phyloP scores from a whole-genome alignment of 257 asterid species.

The Agastache rugosa region DNA sequence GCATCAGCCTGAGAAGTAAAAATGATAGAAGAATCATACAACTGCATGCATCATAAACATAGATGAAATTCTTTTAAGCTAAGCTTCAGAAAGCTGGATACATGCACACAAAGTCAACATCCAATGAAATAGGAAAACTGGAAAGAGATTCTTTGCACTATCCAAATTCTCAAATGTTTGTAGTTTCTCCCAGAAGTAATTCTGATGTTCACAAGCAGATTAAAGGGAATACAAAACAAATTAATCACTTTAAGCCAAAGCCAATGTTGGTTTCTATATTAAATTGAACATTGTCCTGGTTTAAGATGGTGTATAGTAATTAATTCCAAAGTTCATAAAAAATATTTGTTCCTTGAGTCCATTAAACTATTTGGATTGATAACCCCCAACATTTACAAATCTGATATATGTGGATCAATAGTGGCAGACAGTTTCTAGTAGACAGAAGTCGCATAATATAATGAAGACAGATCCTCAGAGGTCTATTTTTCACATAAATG shows the following conservation, averaged over 20 bases:
- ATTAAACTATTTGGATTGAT: background rate
- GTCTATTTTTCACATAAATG: background rate
- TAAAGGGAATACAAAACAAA: constrained; percentile 9
- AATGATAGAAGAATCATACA: constrained; percentile 28
- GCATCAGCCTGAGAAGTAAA: constrained; percentile 73
- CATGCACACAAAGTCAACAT: background rate
- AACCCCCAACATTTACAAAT: background rate
- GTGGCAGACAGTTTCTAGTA: background rate
- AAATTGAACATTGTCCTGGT: background rate
- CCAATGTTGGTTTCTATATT: background rate
- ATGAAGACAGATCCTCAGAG: background rate
- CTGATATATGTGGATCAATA: background rate
- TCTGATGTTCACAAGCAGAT: background rate
- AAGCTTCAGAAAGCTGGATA: constrained; percentile 19
- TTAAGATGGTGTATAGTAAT: background rate
- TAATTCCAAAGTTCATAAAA: constrained; percentile 10
- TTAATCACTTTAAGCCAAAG: constrained; percentile 11
- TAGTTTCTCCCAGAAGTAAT: background rate
- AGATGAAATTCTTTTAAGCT: constrained; percentile 4
- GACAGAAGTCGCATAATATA: background rate
- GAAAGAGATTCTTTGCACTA: constrained; percentile 19
- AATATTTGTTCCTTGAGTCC: background rate
- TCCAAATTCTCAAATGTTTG: background rate
- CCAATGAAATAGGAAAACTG: constrained; percentile 3
- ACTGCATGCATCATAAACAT: background rate